A percentile compares a stretch with the other conserved stretches of the same genome.
phyloP scores from a whole-genome alignment of 1,284 basidiomycete species.

The Taiwanofungus camphoratus region DNA sequence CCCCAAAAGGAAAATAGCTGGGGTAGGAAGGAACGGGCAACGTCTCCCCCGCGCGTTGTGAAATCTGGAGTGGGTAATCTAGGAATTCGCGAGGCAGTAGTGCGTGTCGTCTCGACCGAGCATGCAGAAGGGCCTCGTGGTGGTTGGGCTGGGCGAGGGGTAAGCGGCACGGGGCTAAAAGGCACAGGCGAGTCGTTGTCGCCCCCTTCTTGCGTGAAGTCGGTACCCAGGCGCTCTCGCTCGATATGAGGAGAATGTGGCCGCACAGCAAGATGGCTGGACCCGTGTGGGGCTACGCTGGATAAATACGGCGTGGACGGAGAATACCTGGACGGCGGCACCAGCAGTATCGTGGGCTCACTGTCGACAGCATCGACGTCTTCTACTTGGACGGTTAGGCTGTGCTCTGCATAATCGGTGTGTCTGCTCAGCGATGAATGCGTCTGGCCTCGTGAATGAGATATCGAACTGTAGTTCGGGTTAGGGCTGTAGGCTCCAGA shows the following conservation, averaged over 20 bases:
- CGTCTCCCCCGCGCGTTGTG: not conserved
- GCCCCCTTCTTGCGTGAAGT: not conserved
- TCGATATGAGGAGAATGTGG: slow-evolving; percentile 1
- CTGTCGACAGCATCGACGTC: slow-evolving; percentile 14
- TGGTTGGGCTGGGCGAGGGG: slow-evolving; percentile 12
- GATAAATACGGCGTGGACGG: not conserved
- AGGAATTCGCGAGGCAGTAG: slow-evolving; percentile 10
- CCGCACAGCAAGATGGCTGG: too few species aligned
- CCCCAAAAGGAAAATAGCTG: slow-evolving; percentile 12
- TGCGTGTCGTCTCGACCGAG: slow-evolving; percentile 7
- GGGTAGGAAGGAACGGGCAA: slow-evolving; percentile 16
- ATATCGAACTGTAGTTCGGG: not conserved
- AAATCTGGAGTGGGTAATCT: slow-evolving; percentile 20
- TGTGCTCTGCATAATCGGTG: slow-evolving; percentile 10
- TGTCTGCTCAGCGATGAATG: slow-evolving; percentile 7
- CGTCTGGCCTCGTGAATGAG: not conserved
- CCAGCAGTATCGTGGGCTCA: slow-evolving; percentile 19
- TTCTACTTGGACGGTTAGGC: slow-evolving; percentile 17
- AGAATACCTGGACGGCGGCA: slow-evolving; percentile 12
- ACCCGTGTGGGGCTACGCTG: not conserved
- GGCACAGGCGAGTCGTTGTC: not conserved
- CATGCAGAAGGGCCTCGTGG: slow-evolving; percentile 7
- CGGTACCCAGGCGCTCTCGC: not conserved
- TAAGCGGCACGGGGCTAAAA: slow-evolving; percentile 20
- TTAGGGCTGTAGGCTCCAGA: slow-evolving; percentile 21